These are phyloP conservation scores for Kockovaella imperatae DNA, from an alignment of 768 basidiomycete genomes.

Conservation along the genomic window DNA sequence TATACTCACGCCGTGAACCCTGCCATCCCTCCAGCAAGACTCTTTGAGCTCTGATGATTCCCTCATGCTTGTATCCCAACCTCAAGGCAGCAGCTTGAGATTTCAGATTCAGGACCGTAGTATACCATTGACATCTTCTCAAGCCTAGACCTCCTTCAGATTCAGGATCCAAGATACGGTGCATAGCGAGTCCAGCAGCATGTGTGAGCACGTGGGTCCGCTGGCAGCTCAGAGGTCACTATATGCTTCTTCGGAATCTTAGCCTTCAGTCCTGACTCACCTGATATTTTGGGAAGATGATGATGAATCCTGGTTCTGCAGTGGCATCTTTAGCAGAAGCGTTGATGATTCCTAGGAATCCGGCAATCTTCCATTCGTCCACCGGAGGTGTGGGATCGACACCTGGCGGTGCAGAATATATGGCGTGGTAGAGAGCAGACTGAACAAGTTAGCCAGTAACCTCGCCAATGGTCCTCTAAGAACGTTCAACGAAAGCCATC, in stretches of 20 bases:
- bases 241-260: background rate
- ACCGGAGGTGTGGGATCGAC: background rate
- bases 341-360: constrained; percentile 26
- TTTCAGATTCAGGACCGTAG: constrained; percentile 24
- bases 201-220: constrained; percentile 40
- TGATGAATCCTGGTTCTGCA: constrained; percentile 16
- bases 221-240: constrained; percentile 13
- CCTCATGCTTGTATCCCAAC: constrained; percentile 33
- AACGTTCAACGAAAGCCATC: background rate
- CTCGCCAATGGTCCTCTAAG: background rate
- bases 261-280: background rate
- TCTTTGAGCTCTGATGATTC: constrained; percentile 19
- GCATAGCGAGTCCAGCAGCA: constrained; percentile 30
- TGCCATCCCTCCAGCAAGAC: constrained; percentile 23
- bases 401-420: constrained; percentile 21
- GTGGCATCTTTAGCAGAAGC: constrained; percentile 13
- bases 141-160: constrained; percentile 25
- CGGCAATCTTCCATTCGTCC: constrained; percentile 18
- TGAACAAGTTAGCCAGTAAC: background rate
- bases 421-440: constrained; percentile 13
- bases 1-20: constrained; percentile 21
- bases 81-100: constrained; percentile 26
- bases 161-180: constrained; percentile 25
- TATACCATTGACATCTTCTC: constrained; percentile 37
- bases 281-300: background rate